Conservation (phyloP, 257 asterid genomes). For the Galeopsis tetrahit region DNA sequence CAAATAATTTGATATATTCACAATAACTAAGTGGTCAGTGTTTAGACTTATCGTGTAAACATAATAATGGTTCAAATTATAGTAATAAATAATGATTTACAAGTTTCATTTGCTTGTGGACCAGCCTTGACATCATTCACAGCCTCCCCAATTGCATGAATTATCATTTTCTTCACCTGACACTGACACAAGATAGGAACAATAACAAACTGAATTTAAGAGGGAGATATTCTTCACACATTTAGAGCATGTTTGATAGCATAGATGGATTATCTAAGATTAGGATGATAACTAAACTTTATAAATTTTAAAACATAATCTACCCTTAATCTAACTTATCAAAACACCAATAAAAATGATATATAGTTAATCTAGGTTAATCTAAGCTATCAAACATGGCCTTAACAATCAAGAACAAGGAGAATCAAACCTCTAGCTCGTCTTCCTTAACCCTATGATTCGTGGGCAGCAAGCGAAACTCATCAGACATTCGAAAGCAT, state of each 20-base stretch:
- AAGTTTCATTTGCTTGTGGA: constrained; percentile 19
- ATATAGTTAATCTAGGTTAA: too few species aligned
- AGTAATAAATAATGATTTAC: not conserved
- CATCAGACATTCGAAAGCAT: constrained; percentile 47
- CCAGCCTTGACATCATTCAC: constrained; percentile 17
- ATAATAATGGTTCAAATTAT: not conserved
- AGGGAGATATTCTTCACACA: not conserved
- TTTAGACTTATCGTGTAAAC: not conserved
- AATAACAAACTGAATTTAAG: not conserved
- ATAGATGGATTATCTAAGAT: too few species aligned
- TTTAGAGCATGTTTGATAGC: too few species aligned
- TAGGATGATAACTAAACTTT: too few species aligned
- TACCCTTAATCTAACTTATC: too few species aligned
- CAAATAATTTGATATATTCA: not conserved
- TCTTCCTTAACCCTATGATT: constrained; percentile 50
- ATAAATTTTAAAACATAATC: too few species aligned
- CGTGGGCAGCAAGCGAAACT: constrained; percentile 46
- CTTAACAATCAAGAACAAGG: not conserved
- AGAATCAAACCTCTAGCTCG: constrained; percentile 48
- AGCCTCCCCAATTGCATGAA: constrained; percentile 39
- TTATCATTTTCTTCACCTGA: constrained; percentile 45
- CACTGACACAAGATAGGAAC: not conserved
- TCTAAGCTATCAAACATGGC: too few species aligned
- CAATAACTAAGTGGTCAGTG: not conserved
- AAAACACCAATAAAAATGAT: too few species aligned